Percentiles rank a stretch among this genome's conserved stretches.
Conservation (phyloP, 1,284 basidiomycete genomes). For the Apiotrichum akiyoshidainum region DNA sequence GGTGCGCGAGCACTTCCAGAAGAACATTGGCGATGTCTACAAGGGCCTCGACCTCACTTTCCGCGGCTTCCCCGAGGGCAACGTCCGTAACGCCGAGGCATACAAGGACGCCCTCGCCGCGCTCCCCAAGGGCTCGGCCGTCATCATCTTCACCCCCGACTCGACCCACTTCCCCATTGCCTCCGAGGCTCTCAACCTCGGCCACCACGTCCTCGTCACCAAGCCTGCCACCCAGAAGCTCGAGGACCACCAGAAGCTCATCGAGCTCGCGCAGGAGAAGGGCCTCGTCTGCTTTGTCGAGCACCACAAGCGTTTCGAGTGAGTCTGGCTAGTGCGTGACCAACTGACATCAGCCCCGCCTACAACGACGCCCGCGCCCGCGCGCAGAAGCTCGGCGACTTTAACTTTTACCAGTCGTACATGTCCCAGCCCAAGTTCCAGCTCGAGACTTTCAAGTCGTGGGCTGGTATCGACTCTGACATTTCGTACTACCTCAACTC, state of each 20-base stretch:
- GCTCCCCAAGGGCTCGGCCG: slow-evolving; percentile 74
- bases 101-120: slow-evolving; percentile 83
- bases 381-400: slow-evolving; percentile 74
- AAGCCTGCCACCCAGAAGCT: slow-evolving; percentile 88
- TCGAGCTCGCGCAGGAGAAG: slow-evolving; percentile 67
- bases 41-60: slow-evolving; percentile 73
- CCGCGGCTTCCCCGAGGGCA: slow-evolving; percentile 70
- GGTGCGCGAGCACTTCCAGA: slow-evolving; percentile 73
- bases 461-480: slow-evolving; percentile 90
- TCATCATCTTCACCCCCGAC: slow-evolving; percentile 61
- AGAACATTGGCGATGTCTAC: slow-evolving; percentile 80
- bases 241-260: slow-evolving; percentile 72
- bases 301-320: slow-evolving; percentile 70
- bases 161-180: slow-evolving; percentile 80
- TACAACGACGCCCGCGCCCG: slow-evolving; percentile 81
- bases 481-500: slow-evolving; percentile 88
- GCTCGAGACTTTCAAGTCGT: slow-evolving; percentile 86
- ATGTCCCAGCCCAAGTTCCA: slow-evolving; percentile 96
- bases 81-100: slow-evolving; percentile 69
- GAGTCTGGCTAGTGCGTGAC: slow-evolving; percentile 2
- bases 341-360: slow-evolving; percentile 57
- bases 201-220: slow-evolving; percentile 83
- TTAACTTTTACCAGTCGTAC: slow-evolving; percentile 68
- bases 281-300: slow-evolving; percentile 87
- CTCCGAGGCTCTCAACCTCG: slow-evolving; percentile 75